Evolutionary conservation across 1,284 basidiomycete species (phyloP), one percentile per base, ranked within the genome.

Genomic region (Tausonia pullulans): DNA sequence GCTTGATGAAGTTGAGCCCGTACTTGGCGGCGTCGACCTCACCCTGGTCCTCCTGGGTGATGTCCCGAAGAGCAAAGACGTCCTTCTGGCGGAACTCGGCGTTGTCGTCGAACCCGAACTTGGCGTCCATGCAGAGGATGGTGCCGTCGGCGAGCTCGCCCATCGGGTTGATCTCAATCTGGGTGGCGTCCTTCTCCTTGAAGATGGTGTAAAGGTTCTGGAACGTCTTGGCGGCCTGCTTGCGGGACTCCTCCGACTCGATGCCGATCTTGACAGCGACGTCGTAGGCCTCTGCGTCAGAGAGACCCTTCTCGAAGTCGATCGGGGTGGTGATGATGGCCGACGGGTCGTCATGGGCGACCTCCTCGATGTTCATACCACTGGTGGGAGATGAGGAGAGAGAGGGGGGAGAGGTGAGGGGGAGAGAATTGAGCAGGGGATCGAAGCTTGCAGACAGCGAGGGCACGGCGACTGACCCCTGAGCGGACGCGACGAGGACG

Each of bases 41-140:
- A 52, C 92, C 93, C 40, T 93, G 83, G 75, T 98, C 94, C 78
- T 99, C 96, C 78, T 99, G 96, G 1, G 89, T 84, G 66, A 88
- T 83, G 75, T 99, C 96, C 66, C 96, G 87, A 65, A 98, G 83
- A 64, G 81, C 81, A 75, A 97, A 98, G 65, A 98, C 77, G 70
- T 96, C 93, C 72, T 86, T 78, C 76, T 99, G 96, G 69, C 96
- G 87, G 84, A 98, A 98, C 73, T 94, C 92, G 59, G 96, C 96
- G 74, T 99, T 98, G 76, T 99, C 96, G 74, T 99, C 96, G 72
- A 99, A 98, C 52, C 94, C 93, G 69, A 98, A 91, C 79, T 99
- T 99, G 75, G 96, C 96, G 76, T 99, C 96, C 96, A 99, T 98
- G 81, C 93, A 98, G 63, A 99, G 85, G 61, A 98, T 93, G 70